Evolutionary conservation across 2,329 filamentous ascomycete genomes (phyloP).

Genomic region (Paecilomyces niveus): DNA sequence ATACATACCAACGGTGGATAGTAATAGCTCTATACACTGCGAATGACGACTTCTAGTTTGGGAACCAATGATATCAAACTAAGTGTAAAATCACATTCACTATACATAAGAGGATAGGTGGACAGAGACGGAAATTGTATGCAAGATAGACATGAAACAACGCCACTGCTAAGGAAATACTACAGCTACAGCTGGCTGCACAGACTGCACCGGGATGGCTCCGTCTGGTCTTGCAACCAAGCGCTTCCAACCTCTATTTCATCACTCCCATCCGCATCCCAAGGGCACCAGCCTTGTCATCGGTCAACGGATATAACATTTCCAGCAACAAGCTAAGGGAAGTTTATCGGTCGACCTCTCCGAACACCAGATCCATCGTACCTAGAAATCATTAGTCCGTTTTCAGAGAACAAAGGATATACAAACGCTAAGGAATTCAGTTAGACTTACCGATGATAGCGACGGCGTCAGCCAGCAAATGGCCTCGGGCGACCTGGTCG

Average conservation of each 20-base stretch:
- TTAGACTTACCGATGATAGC: slow-evolving; percentile 66
- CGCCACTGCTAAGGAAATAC: background rate
- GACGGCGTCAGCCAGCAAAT: slow-evolving; percentile 91
- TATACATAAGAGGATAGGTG: background rate
- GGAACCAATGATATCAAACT: background rate
- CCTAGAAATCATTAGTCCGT: slow-evolving; percentile 21
- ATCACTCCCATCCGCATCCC: background rate
- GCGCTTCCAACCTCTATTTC: background rate
- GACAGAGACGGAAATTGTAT: background rate
- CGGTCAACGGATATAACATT: background rate
- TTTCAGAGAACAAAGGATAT: background rate
- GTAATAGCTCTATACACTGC: background rate
- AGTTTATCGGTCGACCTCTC: slow-evolving; percentile 53
- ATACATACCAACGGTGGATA: background rate
- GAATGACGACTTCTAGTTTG: background rate
- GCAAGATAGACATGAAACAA: background rate
- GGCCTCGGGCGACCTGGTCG: slow-evolving; percentile 86
- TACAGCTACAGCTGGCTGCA: background rate
- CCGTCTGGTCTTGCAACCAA: background rate
- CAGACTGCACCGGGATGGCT: background rate
- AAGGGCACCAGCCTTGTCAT: background rate
- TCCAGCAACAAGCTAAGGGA: background rate
- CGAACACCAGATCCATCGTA: slow-evolving; percentile 84
- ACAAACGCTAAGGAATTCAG: background rate
- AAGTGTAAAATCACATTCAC: background rate